Conservation (phyloP, 2,329 filamentous ascomycete genomes). For the Ramularia collo-cygni region DNA sequence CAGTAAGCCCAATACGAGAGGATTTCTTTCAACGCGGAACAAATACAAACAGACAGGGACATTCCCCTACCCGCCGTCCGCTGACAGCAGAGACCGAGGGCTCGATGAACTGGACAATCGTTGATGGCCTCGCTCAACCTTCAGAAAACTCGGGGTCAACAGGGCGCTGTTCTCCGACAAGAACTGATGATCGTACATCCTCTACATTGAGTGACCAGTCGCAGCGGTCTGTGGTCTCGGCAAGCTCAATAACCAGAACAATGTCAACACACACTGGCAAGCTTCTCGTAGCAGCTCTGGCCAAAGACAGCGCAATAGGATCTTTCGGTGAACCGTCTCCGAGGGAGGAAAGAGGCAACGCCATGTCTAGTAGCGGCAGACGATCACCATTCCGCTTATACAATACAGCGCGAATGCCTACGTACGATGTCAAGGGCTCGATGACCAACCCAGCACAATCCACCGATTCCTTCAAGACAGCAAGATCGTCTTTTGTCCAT, state of each 20-base stretch:
- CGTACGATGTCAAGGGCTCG: conserved; percentile 4
- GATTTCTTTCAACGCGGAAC: conserved; percentile 25
- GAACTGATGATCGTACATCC: conserved; percentile 49
- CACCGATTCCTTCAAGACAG: conserved; percentile 45
- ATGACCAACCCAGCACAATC: conserved; percentile 15
- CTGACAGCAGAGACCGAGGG: conserved; percentile 17
- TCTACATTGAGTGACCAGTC: conserved; percentile 52
- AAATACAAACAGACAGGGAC: conserved; percentile 16
- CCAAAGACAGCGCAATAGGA: conserved; percentile 4
- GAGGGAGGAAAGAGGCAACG: conserved; percentile 23
- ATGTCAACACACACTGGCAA: conserved; percentile 40
- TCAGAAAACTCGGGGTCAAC: conserved; percentile 12
- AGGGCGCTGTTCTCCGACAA: conserved; percentile 42
- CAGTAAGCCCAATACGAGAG: conserved; percentile 9
- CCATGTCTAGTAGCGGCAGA: conserved; percentile 27
- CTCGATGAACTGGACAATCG: conserved; percentile 25
- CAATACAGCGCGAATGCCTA: conserved; percentile 12
- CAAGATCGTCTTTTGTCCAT: conserved; percentile 43
- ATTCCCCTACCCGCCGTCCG: conserved; percentile 11
- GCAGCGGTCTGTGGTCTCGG: conserved; percentile 37
- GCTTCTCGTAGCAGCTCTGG: conserved; percentile 29
- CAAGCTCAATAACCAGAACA: conserved; percentile 37
- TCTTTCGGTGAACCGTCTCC: conserved; percentile 4
- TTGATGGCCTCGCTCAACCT: conserved; percentile 13
- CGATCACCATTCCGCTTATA: conserved; percentile 27